A percentile compares a stretch with the other conserved stretches of the same genome.
Evolutionary conservation across 208 protist species (phyloP).

Genomic region (Wallacemonas sp.): DNA sequence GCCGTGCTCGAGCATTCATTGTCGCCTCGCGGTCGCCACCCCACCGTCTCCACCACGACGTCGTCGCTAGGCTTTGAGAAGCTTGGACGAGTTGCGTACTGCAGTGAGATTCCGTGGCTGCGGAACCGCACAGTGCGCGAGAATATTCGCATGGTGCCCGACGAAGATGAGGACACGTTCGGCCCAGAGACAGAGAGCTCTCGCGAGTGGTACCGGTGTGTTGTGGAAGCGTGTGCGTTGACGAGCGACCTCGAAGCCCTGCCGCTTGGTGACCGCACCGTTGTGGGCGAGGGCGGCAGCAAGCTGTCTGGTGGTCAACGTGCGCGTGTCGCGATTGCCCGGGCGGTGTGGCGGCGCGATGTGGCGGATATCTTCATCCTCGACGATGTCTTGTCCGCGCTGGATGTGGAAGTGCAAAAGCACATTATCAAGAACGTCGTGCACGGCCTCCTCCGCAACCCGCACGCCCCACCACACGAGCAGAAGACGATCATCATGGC

Average conservation of each 20-base stretch:
- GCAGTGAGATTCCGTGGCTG: conserved; percentile 91
- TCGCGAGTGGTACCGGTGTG: conserved; percentile 60
- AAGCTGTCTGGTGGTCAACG: conserved; percentile 88
- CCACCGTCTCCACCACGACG: not conserved
- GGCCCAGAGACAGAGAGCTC: conserved; percentile 35
- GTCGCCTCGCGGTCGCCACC: no score
- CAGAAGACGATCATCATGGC: conserved; percentile 57
- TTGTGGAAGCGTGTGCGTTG: conserved; percentile 76
- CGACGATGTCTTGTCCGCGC: conserved; percentile 93
- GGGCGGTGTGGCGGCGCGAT: conserved; percentile 67
- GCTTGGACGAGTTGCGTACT: conserved; percentile 75
- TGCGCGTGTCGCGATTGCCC: conserved; percentile 81
- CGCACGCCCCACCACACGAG: not conserved
- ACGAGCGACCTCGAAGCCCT: conserved; percentile 75
- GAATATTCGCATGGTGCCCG: conserved; percentile 85
- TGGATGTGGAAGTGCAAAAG: conserved; percentile 90
- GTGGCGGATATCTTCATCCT: conserved; percentile 81
- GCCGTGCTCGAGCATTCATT: no score
- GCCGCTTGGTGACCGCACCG: conserved; percentile 83
- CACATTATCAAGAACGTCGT: conserved; percentile 81
- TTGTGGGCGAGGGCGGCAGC: conserved; percentile 79
- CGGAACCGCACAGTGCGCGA: conserved; percentile 90
- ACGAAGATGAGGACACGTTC: conserved; percentile 19
- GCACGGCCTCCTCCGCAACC: conserved; percentile 48
- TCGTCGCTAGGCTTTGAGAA: conserved; percentile 36